phyloP scores from a whole-genome alignment of 495 filamentous ascomycete genomes.

The Penicillium robsamsonii region DNA sequence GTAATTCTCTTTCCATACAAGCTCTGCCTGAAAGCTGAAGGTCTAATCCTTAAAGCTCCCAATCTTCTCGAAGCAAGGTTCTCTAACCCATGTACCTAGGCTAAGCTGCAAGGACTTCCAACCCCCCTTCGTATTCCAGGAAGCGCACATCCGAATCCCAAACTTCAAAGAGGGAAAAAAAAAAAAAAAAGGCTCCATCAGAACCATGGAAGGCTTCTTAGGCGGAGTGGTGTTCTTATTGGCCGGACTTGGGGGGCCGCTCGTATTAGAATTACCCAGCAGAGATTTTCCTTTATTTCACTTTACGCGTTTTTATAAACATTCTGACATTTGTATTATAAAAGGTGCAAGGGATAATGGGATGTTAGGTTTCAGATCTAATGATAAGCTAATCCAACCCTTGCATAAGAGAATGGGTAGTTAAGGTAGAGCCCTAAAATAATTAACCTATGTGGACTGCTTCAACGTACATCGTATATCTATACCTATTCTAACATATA shows the following conservation, averaged over 20 bases:
- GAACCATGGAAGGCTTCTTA: slow-evolving; percentile 24
- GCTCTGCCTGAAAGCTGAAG: neutral
- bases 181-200: slow-evolving; percentile 8
- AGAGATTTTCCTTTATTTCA: slow-evolving; percentile 9
- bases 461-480: neutral
- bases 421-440: neutral
- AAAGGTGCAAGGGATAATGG: slow-evolving; percentile 1
- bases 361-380: slow-evolving; percentile 8
- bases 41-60: neutral
- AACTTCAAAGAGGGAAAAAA: neutral
- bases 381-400: slow-evolving; percentile 11
- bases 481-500: neutral
- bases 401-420: slow-evolving; percentile 5
- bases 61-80: slow-evolving; percentile 28
- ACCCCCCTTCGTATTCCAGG: neutral
- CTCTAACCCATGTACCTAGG: slow-evolving; percentile 17
- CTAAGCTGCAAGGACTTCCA: slow-evolving; percentile 3
- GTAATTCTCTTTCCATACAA: neutral
- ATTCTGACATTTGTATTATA: too few relatives aligned
- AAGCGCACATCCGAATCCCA: neutral
- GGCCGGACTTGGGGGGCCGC: slow-evolving; percentile 15
- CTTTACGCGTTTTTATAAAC: slow-evolving; percentile 4
- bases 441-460: neutral
- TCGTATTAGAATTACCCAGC: slow-evolving; percentile 17
- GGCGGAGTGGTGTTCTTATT: slow-evolving; percentile 15